Evolutionary conservation across 2,329 filamentous ascomycete genomes (phyloP).

Genomic region (Truncatella angustata): DNA sequence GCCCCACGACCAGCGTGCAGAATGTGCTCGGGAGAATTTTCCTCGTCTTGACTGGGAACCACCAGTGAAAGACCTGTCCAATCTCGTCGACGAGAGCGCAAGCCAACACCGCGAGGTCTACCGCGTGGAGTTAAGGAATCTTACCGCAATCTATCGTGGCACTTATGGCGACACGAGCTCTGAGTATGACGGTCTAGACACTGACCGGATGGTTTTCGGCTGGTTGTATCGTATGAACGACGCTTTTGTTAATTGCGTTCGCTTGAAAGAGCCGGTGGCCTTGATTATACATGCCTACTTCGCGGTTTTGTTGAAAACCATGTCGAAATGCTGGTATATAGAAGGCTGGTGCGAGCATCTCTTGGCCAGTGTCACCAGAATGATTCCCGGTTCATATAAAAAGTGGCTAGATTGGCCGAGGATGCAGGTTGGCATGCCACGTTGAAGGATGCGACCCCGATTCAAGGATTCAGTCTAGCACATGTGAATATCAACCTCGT

Average conservation of each 20-base stretch:
- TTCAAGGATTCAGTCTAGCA: too few relatives aligned
- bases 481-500: too few relatives aligned
- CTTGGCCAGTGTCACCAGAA: not conserved
- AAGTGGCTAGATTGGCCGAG: constrained; percentile 5
- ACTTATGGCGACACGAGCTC: constrained; percentile 15
- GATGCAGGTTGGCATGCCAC: not conserved
- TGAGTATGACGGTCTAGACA: constrained; percentile 14
- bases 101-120: not conserved
- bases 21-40: not conserved
- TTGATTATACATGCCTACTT: constrained; percentile 14
- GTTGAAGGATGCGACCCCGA: not conserved
- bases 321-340: constrained; percentile 8
- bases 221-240: constrained; percentile 29
- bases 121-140: not conserved
- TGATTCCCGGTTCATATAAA: not conserved
- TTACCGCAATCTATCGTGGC: constrained; percentile 4
- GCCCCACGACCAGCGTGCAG: not conserved
- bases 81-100: not conserved
- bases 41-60: not conserved
- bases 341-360: constrained; percentile 11
- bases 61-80: not conserved
- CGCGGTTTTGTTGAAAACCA: constrained; percentile 5
- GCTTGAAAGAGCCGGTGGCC: constrained; percentile 24
- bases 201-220: constrained; percentile 21
- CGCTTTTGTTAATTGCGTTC: constrained; percentile 23